A percentile compares a stretch with the other conserved stretches of the same genome.
phyloP scores from a whole-genome alignment of 257 asterid species.

The Ophiorrhiza pumila region DNA sequence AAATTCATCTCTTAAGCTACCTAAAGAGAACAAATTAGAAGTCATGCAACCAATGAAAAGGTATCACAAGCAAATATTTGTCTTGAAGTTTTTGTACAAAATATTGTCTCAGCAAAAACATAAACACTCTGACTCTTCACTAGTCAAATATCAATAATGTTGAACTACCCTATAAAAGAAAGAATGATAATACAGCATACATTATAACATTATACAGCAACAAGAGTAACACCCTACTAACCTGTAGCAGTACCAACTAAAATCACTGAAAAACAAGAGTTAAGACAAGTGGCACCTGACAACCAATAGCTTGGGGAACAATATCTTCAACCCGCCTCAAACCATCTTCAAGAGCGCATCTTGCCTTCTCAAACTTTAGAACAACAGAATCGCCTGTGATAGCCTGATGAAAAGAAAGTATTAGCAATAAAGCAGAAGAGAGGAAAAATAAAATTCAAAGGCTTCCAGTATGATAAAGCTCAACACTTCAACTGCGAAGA shows the following conservation, averaged over 20 bases:
- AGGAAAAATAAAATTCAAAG: neutral
- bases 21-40: neutral
- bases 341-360: constrained; percentile 85
- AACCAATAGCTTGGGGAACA: constrained; percentile 82
- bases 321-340: constrained; percentile 89
- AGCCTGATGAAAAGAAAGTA: constrained; percentile 52
- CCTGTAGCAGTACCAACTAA: neutral
- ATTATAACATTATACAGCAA: neutral
- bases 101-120: neutral
- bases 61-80: neutral
- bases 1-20: neutral
- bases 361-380: constrained; percentile 87
- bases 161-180: neutral
- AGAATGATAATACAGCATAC: neutral
- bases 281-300: constrained; percentile 51
- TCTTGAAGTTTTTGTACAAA: neutral
- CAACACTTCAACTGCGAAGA: neutral
- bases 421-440: constrained; percentile 7
- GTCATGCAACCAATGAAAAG: neutral
- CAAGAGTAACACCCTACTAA: neutral
- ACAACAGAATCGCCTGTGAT: constrained; percentile 92
- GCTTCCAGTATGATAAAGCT: neutral
- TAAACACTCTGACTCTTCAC: neutral
- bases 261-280: constrained; percentile 16
- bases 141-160: neutral